Base-by-base conservation (phyloP, 495 filamentous ascomycete species). In the Xylaria curta region DNA sequence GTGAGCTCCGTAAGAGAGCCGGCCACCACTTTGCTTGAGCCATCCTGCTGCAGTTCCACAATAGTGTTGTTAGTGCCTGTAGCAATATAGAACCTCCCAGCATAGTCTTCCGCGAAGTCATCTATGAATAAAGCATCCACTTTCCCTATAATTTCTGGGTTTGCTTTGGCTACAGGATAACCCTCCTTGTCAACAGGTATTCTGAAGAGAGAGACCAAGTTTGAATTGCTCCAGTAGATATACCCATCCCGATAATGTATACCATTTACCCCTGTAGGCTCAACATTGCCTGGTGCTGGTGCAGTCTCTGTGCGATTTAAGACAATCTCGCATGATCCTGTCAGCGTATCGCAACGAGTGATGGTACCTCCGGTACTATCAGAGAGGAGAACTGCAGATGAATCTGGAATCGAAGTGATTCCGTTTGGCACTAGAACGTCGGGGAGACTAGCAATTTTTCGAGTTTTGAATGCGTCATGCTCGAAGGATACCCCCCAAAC, bases 141-240 rank as follows among this genome's bases (percentile, higher is more conserved):
- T 44, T 7, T 33, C 31, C 77, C 76, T 36, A 82, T 69, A 1
- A 40, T 73, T 47, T 74, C 71, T 0, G 72, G 71, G 8, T 65
- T 56, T 26, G 71, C 63, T 21, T 70, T 56, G 0, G 76, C 73
- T 0, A 75, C 71, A 0, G 69, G 73, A n/a, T 73, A 71, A 0
- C 81, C 84, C 9, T 78, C 54, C 7, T 24, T 36, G 33, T 78
- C 77, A 10, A 85, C 72, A 1, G 33, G 60, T 0, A 81, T 72
- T 10, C 71, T 73, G 17, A 78, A 83, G 49, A 85, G 81, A 7
- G 77, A 74, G 5, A 69, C 75, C 40, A 75, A 70, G 0, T 80
- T 79, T 24, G 82, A 83, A 68, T 85, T 85, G 40, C 82, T 82
- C 72, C 84, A 87, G 72, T 83, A 85, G 4, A 83, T 63, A 47